Evolutionary conservation across 257 asterid genomes (phyloP).

Genomic region (Ocimum tenuiflorum): DNA sequence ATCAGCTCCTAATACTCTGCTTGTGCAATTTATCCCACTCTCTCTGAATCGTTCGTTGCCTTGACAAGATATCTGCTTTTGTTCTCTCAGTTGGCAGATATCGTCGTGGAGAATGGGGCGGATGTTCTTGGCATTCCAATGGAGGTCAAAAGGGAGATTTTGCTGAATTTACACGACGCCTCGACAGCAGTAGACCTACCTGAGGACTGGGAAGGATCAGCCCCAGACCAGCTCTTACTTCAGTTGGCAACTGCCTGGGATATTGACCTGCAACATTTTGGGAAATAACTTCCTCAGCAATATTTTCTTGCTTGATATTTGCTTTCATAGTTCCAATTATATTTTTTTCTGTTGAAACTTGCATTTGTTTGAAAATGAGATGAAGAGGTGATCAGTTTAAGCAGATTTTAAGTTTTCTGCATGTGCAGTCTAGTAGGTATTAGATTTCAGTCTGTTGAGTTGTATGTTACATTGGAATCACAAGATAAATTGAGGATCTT

Average conservation of each 20-base stretch:
- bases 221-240: slow-evolving; percentile 4
- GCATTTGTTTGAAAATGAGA: slow-evolving; percentile 2
- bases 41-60: not conserved
- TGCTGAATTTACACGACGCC: slow-evolving; percentile 69
- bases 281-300: slow-evolving; percentile 32
- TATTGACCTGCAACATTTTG: slow-evolving; percentile 64
- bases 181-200: slow-evolving; percentile 55
- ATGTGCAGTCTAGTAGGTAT: not conserved
- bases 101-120: slow-evolving; percentile 62
- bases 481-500: too few species aligned
- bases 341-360: not conserved
- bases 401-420: not conserved
- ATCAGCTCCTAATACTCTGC: too few species aligned
- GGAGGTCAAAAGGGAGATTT: slow-evolving; percentile 64
- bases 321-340: not conserved
- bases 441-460: too few species aligned
- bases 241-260: slow-evolving; percentile 92
- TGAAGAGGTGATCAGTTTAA: not conserved
- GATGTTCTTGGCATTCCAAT: slow-evolving; percentile 44
- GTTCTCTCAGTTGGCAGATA: slow-evolving; percentile 60
- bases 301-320: slow-evolving; percentile 11
- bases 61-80: slow-evolving; percentile 5
- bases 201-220: slow-evolving; percentile 58
- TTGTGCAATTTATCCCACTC: not conserved
- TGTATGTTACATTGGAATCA: too few species aligned